Percentiles rank a stretch among this genome's conserved stretches.
Evolutionary conservation across 768 basidiomycete genomes (phyloP).

Genomic region (Mrakia frigida): DNA sequence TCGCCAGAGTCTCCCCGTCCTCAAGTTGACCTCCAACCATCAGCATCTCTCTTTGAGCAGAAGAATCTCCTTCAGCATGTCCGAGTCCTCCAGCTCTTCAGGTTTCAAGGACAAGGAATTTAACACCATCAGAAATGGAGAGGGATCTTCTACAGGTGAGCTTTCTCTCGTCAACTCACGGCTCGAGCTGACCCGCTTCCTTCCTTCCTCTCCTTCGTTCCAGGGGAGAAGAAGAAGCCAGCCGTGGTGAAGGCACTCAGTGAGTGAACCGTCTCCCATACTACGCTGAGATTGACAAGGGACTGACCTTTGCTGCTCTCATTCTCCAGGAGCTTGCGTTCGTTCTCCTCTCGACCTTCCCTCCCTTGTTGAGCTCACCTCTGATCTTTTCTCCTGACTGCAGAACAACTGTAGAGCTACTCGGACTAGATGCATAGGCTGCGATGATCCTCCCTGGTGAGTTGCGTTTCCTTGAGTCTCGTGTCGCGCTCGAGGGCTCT

Average conservation of each 20-base stretch:
- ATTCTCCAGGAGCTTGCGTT: slow-evolving; percentile 19
- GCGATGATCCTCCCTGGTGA: slow-evolving; percentile 9
- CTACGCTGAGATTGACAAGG: too few species aligned
- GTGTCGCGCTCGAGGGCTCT: too few species aligned
- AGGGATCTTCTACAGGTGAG: neutral
- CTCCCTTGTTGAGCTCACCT: neutral
- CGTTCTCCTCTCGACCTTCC: neutral
- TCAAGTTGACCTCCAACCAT: too few species aligned
- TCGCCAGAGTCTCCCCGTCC: too few species aligned
- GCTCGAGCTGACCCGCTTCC: neutral
- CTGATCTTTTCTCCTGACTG: neutral
- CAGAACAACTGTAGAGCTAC: neutral
- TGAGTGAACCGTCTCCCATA: neutral
- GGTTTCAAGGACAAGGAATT: neutral
- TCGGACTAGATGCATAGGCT: slow-evolving; percentile 16
- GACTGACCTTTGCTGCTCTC: neutral
- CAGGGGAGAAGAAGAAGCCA: slow-evolving; percentile 3
- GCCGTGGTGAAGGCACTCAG: neutral
- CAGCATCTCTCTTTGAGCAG: too few species aligned
- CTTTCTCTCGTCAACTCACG: neutral
- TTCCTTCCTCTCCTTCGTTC: neutral
- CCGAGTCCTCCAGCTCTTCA: too few species aligned
- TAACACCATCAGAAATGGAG: neutral
- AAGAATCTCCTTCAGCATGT: too few species aligned
- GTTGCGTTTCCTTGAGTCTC: too few species aligned